Conservation (phyloP, 2,329 filamentous ascomycete genomes). For the Grosmannia serpens region DNA sequence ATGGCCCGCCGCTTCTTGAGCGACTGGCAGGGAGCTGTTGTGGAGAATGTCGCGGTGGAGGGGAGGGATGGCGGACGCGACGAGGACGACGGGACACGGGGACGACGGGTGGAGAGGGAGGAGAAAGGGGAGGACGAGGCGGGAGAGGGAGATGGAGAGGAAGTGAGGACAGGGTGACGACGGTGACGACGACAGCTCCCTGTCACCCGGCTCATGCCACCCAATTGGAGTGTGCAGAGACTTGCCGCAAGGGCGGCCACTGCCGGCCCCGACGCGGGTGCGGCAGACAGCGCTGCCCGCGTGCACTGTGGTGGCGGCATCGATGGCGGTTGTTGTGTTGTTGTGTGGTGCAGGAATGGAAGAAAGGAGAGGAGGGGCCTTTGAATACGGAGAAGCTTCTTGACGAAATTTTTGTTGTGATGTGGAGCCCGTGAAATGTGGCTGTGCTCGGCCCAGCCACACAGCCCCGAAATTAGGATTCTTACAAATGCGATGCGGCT, state of each 20-base stretch:
- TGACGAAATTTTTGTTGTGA: background rate
- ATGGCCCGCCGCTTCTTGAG: background rate
- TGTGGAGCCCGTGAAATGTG: background rate
- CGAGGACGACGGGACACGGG: background rate
- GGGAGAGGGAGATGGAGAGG: background rate
- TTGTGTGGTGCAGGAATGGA: background rate
- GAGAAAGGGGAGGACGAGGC: background rate
- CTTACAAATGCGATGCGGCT: too few species aligned
- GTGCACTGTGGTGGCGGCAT: conserved; percentile 9
- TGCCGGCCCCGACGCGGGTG: background rate
- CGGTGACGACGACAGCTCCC: background rate
- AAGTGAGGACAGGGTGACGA: background rate
- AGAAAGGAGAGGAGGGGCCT: background rate
- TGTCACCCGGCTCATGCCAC: background rate
- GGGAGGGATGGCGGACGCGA: background rate
- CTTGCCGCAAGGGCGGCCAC: background rate
- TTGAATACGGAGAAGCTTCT: background rate
- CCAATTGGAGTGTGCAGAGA: background rate
- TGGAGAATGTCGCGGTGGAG: background rate
- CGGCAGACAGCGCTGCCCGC: background rate
- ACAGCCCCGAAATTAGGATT: too few species aligned
- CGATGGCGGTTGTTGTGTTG: background rate
- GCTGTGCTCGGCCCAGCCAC: background rate
- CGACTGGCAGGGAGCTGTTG: background rate
- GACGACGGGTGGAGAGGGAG: background rate